Conservation (phyloP, 768 basidiomycete species). For the Leccinum disarticulatum region DNA sequence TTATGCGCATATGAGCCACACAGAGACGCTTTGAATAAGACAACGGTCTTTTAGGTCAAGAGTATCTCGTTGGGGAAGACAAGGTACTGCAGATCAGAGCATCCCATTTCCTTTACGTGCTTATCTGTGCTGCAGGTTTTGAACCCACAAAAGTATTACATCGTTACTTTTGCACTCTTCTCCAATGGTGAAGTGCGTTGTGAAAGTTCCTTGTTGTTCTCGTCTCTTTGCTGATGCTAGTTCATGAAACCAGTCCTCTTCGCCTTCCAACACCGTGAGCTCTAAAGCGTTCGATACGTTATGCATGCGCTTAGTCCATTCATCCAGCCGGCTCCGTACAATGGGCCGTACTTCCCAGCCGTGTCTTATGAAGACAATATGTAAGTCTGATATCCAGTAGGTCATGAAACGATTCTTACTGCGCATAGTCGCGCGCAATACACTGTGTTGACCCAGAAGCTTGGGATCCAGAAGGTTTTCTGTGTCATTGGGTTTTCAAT, state of each 20-base stretch:
- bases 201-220: neutral
- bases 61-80: slow-evolving; percentile 50
- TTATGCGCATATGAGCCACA: neutral
- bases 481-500: slow-evolving; percentile 53
- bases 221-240: neutral
- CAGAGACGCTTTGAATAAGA: slow-evolving; percentile 9
- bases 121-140: slow-evolving; percentile 36
- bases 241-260: slow-evolving; percentile 46
- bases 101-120: neutral
- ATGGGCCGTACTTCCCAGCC: slow-evolving; percentile 58
- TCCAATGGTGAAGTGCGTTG: slow-evolving; percentile 55
- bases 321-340: slow-evolving; percentile 51
- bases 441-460: slow-evolving; percentile 45
- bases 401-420: neutral
- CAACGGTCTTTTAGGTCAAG: slow-evolving; percentile 40
- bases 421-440: slow-evolving; percentile 53
- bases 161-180: slow-evolving; percentile 59
- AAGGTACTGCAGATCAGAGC: slow-evolving; percentile 36
- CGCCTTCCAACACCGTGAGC: slow-evolving; percentile 51
- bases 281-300: neutral
- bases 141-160: slow-evolving; percentile 50
- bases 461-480: slow-evolving; percentile 15
- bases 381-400: slow-evolving; percentile 28
- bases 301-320: neutral
- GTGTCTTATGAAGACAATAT: slow-evolving; percentile 62